These are phyloP conservation scores for Starmerella bombicola DNA, from an alignment of 805 yeast species.

Conservation along the genomic window DNA sequence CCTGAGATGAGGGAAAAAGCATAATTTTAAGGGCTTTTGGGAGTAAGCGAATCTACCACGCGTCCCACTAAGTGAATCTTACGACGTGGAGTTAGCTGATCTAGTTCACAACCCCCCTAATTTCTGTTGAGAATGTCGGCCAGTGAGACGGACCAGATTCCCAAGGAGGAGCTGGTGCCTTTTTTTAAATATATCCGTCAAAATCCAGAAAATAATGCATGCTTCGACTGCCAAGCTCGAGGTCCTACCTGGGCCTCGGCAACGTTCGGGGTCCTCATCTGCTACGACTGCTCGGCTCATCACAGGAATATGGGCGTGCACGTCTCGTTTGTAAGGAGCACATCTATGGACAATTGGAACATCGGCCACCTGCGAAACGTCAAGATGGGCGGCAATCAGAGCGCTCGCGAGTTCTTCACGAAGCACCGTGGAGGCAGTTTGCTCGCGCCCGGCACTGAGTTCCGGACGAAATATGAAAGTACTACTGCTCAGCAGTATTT, in stretches of 20 bases:
- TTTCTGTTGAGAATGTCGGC: too few species aligned
- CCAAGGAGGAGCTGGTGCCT: constrained; percentile 52
- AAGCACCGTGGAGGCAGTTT: constrained; percentile 76
- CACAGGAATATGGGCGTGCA: constrained; percentile 96
- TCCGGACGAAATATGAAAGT: constrained; percentile 67
- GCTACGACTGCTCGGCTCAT: constrained; percentile 89
- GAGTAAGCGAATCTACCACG: too few species aligned
- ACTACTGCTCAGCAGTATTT: constrained; percentile 69
- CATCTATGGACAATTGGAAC: constrained; percentile 89
- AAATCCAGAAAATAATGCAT: constrained; percentile 57
- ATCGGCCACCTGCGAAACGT: constrained; percentile 78
- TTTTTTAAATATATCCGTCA: constrained; percentile 53
- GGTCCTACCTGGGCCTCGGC: constrained; percentile 98
- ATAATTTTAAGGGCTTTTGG: too few species aligned
- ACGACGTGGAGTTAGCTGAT: too few species aligned
- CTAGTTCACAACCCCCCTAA: too few species aligned
- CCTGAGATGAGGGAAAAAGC: too few species aligned
- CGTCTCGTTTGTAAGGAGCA: constrained; percentile 84
- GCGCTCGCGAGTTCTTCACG: constrained; percentile 67
- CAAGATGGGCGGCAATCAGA: constrained; percentile 86
- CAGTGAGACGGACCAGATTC: constrained; percentile 22
- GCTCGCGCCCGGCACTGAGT: constrained; percentile 45
- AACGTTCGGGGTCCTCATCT: constrained; percentile 84
- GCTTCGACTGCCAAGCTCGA: constrained; percentile 88
- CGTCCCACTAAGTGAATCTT: too few species aligned